Evolutionary conservation across 257 asterid genomes (phyloP).

Genomic region (Mitragyna speciosa): DNA sequence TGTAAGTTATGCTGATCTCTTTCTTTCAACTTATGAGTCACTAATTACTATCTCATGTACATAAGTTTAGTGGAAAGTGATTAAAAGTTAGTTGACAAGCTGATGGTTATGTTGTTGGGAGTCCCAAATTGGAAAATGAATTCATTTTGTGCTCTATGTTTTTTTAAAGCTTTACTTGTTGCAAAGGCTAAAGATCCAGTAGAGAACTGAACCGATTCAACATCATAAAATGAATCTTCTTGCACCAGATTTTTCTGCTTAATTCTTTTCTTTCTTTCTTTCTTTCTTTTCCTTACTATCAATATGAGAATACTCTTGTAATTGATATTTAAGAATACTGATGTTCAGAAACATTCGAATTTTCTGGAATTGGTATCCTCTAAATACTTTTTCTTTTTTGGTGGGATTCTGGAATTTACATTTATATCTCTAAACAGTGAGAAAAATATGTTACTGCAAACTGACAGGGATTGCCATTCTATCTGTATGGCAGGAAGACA

Average conservation of each 20-base stretch:
- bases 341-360: constrained; percentile 2
- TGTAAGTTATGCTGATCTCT: neutral
- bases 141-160: neutral
- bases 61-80: neutral
- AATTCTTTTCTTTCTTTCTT: neutral
- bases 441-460: constrained; percentile 21
- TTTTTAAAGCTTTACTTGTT: neutral
- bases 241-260: neutral
- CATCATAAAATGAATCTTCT: neutral
- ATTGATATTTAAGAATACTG: neutral
- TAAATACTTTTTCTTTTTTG: neutral
- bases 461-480: constrained; percentile 17
- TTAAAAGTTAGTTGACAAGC: neutral
- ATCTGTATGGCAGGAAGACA: constrained; percentile 44
- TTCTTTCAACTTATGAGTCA: neutral
- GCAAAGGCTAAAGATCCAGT: too few species aligned
- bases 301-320: neutral
- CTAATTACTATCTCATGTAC: neutral
- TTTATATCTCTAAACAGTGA: constrained; percentile 8
- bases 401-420: constrained; percentile 5
- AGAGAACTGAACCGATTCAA: neutral
- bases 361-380: constrained; percentile 15
- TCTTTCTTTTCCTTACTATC: neutral
- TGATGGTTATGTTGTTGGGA: neutral
- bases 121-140: neutral